These are phyloP conservation scores for Nothomitra cinnamomea DNA, from an alignment of 2,329 filamentous ascomycete species.

Conservation along the genomic window DNA sequence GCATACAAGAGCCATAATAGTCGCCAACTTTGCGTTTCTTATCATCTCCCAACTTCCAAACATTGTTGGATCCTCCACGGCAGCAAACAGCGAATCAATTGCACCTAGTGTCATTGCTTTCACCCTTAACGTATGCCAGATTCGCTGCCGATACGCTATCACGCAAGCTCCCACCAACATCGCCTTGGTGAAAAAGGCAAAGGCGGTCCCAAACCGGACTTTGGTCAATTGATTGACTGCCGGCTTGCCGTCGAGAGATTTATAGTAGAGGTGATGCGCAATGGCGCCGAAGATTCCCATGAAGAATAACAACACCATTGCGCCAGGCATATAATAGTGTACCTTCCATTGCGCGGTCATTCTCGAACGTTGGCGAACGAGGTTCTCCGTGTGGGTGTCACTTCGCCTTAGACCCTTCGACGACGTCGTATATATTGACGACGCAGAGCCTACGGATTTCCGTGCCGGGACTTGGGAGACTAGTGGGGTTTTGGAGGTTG, in stretches of 20 bases:
- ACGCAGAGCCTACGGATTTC: not conserved
- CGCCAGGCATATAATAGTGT: conserved; percentile 19
- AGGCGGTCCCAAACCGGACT: conserved; percentile 20
- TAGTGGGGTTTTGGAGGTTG: not conserved
- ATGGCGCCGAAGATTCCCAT: conserved; percentile 18
- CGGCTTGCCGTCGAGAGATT: conserved; percentile 16
- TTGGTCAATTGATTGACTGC: conserved; percentile 19
- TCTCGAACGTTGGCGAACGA: conserved; percentile 18
- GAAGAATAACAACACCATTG: conserved; percentile 17
- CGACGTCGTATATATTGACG: not conserved
- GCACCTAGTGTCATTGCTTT: conserved; percentile 22
- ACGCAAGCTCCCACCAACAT: conserved; percentile 20
- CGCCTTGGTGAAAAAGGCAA: conserved; percentile 22
- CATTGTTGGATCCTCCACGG: conserved; percentile 19
- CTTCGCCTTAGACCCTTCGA: not conserved
- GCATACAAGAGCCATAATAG: conserved; percentile 19
- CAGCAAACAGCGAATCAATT: conserved; percentile 22
- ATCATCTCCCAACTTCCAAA: conserved; percentile 22
- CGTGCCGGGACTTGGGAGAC: not conserved
- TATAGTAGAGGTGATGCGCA: conserved; percentile 21
- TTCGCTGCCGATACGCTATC: conserved; percentile 21
- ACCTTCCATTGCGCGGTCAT: conserved; percentile 21
- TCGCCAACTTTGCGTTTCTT: conserved; percentile 20
- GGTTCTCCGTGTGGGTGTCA: conserved; percentile 18
- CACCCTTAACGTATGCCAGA: conserved; percentile 21